Conservation (phyloP, 2,329 filamentous ascomycete species). For the Curvularia hawaiiensis region DNA sequence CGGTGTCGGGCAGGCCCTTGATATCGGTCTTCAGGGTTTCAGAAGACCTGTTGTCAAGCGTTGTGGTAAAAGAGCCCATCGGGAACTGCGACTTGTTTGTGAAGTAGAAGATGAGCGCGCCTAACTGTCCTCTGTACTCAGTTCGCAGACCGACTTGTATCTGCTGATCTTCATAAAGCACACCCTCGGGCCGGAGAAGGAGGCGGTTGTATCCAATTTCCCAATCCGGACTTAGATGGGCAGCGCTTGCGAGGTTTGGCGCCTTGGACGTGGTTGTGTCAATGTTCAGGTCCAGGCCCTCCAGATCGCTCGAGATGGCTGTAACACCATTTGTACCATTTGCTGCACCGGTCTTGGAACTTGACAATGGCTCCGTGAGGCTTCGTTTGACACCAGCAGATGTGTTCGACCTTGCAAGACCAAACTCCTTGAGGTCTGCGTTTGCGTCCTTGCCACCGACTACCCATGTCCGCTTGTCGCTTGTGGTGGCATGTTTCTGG, state of each 20-base stretch:
- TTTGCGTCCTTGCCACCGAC: constrained; percentile 98
- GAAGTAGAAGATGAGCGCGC: constrained; percentile 94
- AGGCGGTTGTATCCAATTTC: constrained; percentile 86
- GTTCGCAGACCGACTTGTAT: constrained; percentile 90
- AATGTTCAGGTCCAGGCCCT: constrained; percentile 78
- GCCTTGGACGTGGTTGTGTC: constrained; percentile 64
- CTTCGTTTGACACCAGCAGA: constrained; percentile 78
- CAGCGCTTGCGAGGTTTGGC: constrained; percentile 88
- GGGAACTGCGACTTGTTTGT: constrained; percentile 87
- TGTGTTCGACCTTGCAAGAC: constrained; percentile 70
- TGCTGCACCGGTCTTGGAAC: constrained; percentile 31
- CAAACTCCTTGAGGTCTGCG: constrained; percentile 76
- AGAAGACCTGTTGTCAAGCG: constrained; percentile 73
- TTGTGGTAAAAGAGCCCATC: constrained; percentile 92
- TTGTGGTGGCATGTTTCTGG: constrained; percentile 90
- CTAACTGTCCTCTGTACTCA: constrained; percentile 94
- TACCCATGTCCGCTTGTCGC: constrained; percentile 95
- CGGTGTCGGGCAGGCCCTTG: constrained; percentile 86
- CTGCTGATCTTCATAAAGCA: constrained; percentile 94
- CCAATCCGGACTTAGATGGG: constrained; percentile 94
- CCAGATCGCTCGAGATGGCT: constrained; percentile 63
- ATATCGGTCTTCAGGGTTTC: constrained; percentile 82
- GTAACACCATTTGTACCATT: constrained; percentile 57
- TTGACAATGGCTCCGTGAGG: constrained; percentile 65
- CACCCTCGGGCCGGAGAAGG: constrained; percentile 78